Evolutionary conservation across 805 yeast genomes (phyloP).

Genomic region (Metahyphopichia silvanorum): DNA sequence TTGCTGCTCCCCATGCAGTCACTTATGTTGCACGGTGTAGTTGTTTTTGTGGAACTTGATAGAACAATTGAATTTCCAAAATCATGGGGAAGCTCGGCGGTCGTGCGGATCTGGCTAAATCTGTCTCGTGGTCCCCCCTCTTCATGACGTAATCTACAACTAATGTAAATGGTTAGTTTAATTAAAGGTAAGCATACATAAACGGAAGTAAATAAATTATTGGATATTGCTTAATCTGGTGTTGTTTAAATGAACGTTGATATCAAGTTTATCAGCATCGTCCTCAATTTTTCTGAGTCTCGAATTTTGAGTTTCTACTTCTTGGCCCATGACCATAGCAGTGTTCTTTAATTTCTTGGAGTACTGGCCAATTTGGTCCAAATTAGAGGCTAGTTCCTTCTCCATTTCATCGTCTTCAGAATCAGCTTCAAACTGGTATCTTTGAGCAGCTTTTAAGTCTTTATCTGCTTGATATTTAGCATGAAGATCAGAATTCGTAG

Average conservation of each 20-base stretch:
- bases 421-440: conserved; percentile 84
- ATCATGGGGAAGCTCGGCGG: too few species aligned
- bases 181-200: too few species aligned
- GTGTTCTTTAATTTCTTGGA: conserved; percentile 68
- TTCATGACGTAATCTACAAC: too few species aligned
- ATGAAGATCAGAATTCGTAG: conserved; percentile 31
- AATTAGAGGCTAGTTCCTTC: conserved; percentile 76
- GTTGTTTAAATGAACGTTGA: conserved; percentile 75
- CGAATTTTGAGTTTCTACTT: conserved; percentile 73
- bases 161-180: too few species aligned
- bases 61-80: too few species aligned
- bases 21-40: too few species aligned
- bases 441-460: conserved; percentile 54
- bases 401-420: conserved; percentile 93
- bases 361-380: conserved; percentile 71
- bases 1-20: too few species aligned
- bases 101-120: too few species aligned
- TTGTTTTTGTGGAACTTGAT: too few species aligned
- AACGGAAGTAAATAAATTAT: too few species aligned
- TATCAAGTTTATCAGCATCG: conserved; percentile 80
- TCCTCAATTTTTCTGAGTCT: conserved; percentile 76
- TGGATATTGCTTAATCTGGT: conserved; percentile 59
- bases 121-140: too few species aligned
- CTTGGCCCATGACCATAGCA: conserved; percentile 72
- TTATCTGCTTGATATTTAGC: conserved; percentile 52